Conservation (phyloP, 495 filamentous ascomycete species). For the Neurospora terricola region DNA sequence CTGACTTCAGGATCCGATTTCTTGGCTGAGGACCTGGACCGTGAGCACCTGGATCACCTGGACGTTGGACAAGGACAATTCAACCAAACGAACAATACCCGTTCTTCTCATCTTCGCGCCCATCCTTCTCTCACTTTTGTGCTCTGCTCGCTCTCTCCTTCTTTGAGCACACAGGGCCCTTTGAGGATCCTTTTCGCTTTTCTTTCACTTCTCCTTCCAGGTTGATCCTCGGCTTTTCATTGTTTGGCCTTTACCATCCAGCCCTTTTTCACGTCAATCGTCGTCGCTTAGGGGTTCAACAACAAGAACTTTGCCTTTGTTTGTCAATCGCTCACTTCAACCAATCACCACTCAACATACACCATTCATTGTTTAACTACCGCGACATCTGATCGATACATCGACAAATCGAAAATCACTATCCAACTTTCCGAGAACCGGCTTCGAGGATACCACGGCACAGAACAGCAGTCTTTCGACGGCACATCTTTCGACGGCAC, state of each 20-base stretch:
- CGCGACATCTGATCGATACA: neutral
- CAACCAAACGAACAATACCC: neutral
- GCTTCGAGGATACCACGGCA: neutral
- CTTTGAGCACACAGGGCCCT: neutral
- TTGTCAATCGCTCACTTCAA: neutral
- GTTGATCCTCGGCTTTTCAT: conserved; percentile 41
- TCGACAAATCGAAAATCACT: neutral
- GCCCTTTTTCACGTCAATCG: neutral
- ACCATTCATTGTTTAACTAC: neutral
- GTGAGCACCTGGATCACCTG: neutral
- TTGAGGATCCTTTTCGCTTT: neutral
- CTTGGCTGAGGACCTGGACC: neutral
- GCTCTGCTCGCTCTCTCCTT: conserved; percentile 10
- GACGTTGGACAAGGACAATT: neutral
- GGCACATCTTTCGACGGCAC: neutral
- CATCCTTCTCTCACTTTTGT: conserved; percentile 27
- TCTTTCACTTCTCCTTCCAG: conserved; percentile 29
- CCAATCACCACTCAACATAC: neutral
- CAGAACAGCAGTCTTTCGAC: neutral
- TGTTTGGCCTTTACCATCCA: conserved; percentile 11
- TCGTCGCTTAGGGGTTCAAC: neutral
- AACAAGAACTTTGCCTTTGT: conserved; percentile 6
- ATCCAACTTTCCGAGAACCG: neutral
- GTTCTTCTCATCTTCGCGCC: neutral
- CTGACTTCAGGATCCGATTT: neutral